Conservation (phyloP, 2,329 filamentous ascomycete genomes). For the Penicillium italicum region DNA sequence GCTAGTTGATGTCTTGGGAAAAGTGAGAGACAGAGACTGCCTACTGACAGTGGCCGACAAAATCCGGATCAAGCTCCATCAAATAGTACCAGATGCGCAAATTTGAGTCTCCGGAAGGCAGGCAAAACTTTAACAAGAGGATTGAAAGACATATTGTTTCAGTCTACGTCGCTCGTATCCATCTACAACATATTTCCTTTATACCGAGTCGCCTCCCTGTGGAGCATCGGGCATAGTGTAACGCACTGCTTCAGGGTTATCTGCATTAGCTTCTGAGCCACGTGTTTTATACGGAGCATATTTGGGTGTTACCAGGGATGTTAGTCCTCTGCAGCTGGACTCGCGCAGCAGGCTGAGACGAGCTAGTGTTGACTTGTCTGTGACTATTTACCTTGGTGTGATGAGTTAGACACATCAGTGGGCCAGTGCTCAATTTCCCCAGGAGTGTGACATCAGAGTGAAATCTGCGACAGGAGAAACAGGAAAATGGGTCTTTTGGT, state of each 20-base stretch:
- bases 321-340: not conserved
- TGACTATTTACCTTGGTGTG: constrained; percentile 15
- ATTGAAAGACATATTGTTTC: not conserved
- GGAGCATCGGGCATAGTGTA: constrained; percentile 1
- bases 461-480: not conserved
- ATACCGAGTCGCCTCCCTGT: not conserved
- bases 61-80: not conserved
- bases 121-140: not conserved
- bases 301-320: not conserved
- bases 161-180: not conserved
- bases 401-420: constrained; percentile 9
- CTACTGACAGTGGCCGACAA: not conserved
- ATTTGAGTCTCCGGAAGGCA: not conserved
- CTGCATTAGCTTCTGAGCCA: not conserved
- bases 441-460: constrained; percentile 23
- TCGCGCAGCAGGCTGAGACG: constrained; percentile 9
- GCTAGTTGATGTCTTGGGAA: not conserved
- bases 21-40: not conserved
- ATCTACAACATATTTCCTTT: not conserved
- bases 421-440: constrained; percentile 26
- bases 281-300: not conserved
- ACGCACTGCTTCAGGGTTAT: not conserved
- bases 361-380: constrained; percentile 12
- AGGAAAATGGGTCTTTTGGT: constrained; percentile 11
- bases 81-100: not conserved